Evolutionary conservation across 2,329 filamentous ascomycete genomes (phyloP), one percentile per base, ranked within the genome.

Genomic region (Fusarium cicatricum): DNA sequence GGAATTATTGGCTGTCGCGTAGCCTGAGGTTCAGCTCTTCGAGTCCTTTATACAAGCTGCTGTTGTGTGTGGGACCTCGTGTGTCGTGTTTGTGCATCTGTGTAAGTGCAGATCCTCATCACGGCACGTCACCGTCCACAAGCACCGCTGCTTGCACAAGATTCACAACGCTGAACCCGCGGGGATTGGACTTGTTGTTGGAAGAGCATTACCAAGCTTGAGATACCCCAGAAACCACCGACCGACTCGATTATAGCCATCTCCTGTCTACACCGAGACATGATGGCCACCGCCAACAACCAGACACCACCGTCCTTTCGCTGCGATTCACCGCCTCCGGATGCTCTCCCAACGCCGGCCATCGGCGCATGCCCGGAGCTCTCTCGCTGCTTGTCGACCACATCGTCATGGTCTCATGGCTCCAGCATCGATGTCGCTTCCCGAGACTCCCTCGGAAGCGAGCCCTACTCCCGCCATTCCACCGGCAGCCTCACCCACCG

Each of bases 321-420:
- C 67, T 78, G 80, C 64, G 80, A 79, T 55, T 90, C 88, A 31
- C 88, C 89, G n/a, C 85, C 87, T 44, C 86, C 86, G 32, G 85
- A 86, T 67, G 76, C 80, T 15, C 79, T 82, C 15, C 88, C 89
- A 7, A 83, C 82, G n/a, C 80, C 83, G 33, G 85, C 88, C 51
- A 78, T 90, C 52, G 82, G 85, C 34, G 78, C 84, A 36, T 81
- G 82, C 38, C 80, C 84, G 11, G 78, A 81, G 52, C 79, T 89
- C 48, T 82, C 86, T 47, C 87, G 88, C 59, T 87, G 84, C 62
- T 75, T 90, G 29, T 92, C 88, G 2, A 82, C 81, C 14, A 80
- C 82, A 12, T 87, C 85, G 14, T 84, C 86, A 40, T 80, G 83
- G 21, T 88, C 85, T 10, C 78, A 82, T 56, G 79, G 78, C 50